Conservation (phyloP, 1,284 basidiomycete species). For the Porphyrellus sp. region DNA sequence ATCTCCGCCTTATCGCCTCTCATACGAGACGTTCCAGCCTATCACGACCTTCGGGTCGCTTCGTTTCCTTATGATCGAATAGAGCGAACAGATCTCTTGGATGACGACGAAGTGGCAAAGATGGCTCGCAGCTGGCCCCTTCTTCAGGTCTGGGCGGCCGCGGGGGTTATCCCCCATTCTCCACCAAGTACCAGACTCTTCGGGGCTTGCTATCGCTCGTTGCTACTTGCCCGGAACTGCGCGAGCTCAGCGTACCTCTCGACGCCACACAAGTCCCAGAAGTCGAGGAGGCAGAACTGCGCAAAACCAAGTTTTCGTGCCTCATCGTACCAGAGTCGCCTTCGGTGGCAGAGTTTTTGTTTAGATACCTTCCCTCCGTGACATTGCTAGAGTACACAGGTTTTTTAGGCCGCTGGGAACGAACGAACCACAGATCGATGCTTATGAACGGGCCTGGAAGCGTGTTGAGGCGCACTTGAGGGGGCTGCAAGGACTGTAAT, state of each 20-base stretch:
- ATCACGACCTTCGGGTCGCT: slow-evolving; percentile 6
- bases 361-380: slow-evolving; percentile 8
- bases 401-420: neutral
- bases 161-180: slow-evolving; percentile 5
- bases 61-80: slow-evolving; percentile 7
- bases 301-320: neutral
- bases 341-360: slow-evolving; percentile 18
- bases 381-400: neutral
- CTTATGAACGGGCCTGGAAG: slow-evolving; percentile 1
- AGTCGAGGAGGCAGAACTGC: neutral
- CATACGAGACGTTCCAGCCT: slow-evolving; percentile 8
- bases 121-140: slow-evolving; percentile 15
- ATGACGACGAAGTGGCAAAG: slow-evolving; percentile 11
- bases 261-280: slow-evolving; percentile 17
- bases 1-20: slow-evolving; percentile 3
- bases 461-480: neutral
- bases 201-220: slow-evolving; percentile 13
- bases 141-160: slow-evolving; percentile 8
- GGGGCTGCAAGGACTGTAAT: no score
- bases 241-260: slow-evolving; percentile 7
- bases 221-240: slow-evolving; percentile 1
- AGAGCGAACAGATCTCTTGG: slow-evolving; percentile 17
- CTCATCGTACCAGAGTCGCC: slow-evolving; percentile 16
- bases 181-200: slow-evolving; percentile 16
- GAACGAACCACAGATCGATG: neutral